These are phyloP conservation scores for Naganishia randhawae DNA, from an alignment of 768 basidiomycete species.

Conservation along the genomic window DNA sequence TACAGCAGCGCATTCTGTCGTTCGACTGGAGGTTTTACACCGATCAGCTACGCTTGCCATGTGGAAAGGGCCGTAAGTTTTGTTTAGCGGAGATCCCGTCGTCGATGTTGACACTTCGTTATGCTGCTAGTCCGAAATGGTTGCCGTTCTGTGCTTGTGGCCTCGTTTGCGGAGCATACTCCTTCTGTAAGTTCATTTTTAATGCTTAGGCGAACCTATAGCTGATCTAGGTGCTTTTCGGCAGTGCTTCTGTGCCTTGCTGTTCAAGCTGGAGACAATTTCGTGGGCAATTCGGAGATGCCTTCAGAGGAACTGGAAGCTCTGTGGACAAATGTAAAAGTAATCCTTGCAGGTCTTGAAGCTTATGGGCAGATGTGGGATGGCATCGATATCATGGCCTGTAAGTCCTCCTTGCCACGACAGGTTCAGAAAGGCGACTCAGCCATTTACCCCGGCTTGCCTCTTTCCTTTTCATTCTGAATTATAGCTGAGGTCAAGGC, in stretches of 20 bases:
- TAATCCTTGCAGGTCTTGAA: constrained; percentile 47
- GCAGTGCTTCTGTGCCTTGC: constrained; percentile 45
- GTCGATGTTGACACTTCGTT: neutral
- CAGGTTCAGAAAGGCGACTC: neutral
- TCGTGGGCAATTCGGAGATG: constrained; percentile 27
- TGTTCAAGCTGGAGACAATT: constrained; percentile 42
- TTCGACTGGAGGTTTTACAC: constrained; percentile 48
- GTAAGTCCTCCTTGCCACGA: constrained; percentile 34
- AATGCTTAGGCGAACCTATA: neutral
- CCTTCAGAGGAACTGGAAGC: constrained; percentile 44
- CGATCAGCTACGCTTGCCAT: constrained; percentile 46
- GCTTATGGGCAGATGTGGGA: constrained; percentile 50
- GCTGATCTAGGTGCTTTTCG: neutral
- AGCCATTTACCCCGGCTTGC: neutral
- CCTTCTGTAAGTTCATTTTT: constrained; percentile 34
- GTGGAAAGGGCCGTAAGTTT: constrained; percentile 33
- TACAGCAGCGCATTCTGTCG: constrained; percentile 47
- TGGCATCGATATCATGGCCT: constrained; percentile 49
- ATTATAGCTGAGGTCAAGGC: constrained; percentile 41
- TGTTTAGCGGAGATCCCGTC: neutral
- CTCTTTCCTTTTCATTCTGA: neutral
- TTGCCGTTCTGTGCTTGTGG: constrained; percentile 50
- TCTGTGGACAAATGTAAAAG: constrained; percentile 48
- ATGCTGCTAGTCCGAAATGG: constrained; percentile 40
- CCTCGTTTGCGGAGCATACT: constrained; percentile 47